Evolutionary conservation across 2,329 filamentous ascomycete species (phyloP), one percentile per base, ranked within the genome.

Genomic region (Clarireedia hainanense): DNA sequence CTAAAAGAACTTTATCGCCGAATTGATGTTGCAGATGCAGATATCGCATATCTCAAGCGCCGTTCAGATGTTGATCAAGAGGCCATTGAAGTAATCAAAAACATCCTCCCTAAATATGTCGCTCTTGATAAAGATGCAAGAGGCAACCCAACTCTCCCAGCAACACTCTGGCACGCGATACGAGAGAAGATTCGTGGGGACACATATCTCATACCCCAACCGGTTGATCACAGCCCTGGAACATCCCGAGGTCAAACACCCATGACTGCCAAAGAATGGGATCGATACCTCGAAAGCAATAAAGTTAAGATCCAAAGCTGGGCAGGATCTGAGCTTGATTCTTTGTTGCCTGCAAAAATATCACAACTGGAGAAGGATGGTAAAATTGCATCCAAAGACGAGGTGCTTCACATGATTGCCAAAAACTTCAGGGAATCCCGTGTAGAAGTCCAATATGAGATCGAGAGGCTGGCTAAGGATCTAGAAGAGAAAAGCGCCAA

Each of bases 401-500:
- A 65, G 23, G 72, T 95, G 95, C 76, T 99, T 95, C 76, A 96
- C 89, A 59, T 97, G 91, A 69, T 99, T 95, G 57, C 88, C 88
- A 36, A 97, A 78, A 57, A 95, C 80, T 2, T 94, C 94, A 58
- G 57, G 4, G 60, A 64, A 3, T 20, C 45, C 15, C 5, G 37
- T 2, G 10, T 1, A 7, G 48, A 56, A 23, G 47, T 68, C 47
- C 55, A 52, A 27, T 27, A 48, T 1, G 60, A 67, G 39, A 50
- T 67, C 39, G 34, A 46, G 12, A 57, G 51, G 14, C 15, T 64
- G 14, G 47, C 45, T 4, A 57, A 56, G 46, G 48, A 63, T 23
- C 34, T 66, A 14, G 56, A 62, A 40, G 15, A 53, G 20, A 56
- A 59, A 14, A 57, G 64, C 17, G 48, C 27, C 10, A 23, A 46